phyloP scores from a whole-genome alignment of 345 rosid genomes.

The Geranium brycei region DNA sequence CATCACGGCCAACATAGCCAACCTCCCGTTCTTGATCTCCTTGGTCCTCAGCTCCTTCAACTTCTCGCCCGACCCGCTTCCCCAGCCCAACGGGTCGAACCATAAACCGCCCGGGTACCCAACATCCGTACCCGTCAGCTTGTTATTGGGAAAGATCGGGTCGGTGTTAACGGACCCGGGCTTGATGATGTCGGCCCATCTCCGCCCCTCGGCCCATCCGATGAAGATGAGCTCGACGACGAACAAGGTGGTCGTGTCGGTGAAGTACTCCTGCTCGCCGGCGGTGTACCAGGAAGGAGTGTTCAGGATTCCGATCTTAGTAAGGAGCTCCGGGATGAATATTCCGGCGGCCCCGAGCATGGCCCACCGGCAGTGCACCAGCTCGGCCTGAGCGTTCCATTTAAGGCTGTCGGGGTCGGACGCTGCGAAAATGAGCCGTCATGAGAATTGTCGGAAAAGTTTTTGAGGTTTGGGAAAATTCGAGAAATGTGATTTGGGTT shows the following conservation, averaged over 20 bases:
- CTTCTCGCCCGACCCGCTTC: slow-evolving; percentile 68
- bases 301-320: slow-evolving; percentile 76
- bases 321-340: slow-evolving; percentile 85
- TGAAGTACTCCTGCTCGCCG: slow-evolving; percentile 71
- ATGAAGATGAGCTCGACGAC: slow-evolving; percentile 66
- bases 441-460: too few relatives aligned
- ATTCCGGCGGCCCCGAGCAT: slow-evolving; percentile 97
- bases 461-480: not conserved
- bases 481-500: not conserved
- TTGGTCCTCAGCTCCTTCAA: slow-evolving; percentile 81
- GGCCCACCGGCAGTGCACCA: slow-evolving; percentile 95
- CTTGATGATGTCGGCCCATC: slow-evolving; percentile 94
- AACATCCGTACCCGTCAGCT: slow-evolving; percentile 86
- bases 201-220: slow-evolving; percentile 94
- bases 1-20: slow-evolving; percentile 98
- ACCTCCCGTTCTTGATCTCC: slow-evolving; percentile 89
- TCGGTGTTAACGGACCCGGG: slow-evolving; percentile 94
- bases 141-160: slow-evolving; percentile 92
- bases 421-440: slow-evolving; percentile 24
- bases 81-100: slow-evolving; percentile 98
- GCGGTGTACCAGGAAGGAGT: slow-evolving; percentile 96
- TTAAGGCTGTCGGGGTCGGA: slow-evolving; percentile 84
- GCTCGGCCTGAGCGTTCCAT: slow-evolving; percentile 81
- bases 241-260: slow-evolving; percentile 82
- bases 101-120: slow-evolving; percentile 97